A percentile compares a stretch with the other conserved stretches of the same genome.
phyloP scores from a whole-genome alignment of 441 rosid genomes.

The Iberis amara region DNA sequence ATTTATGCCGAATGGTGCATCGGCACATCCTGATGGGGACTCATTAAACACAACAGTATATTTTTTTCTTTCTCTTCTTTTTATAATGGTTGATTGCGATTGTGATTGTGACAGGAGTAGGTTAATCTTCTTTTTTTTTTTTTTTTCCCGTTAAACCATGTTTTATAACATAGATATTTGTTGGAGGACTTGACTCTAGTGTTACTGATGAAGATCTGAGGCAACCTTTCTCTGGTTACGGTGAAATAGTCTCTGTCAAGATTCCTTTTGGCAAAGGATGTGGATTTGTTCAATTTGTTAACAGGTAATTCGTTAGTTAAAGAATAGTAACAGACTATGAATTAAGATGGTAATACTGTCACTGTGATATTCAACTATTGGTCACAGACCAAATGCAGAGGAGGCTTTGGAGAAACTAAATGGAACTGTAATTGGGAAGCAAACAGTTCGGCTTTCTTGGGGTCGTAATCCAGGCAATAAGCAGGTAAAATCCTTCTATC shows the following conservation, averaged over 20 bases:
- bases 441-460: conserved; percentile 91
- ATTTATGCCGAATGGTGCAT: conserved; percentile 52
- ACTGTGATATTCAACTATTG: conserved; percentile 6
- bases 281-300: conserved; percentile 83
- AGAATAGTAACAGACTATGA: conserved; percentile 3
- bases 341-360: neutral
- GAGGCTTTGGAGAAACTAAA: conserved; percentile 86
- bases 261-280: conserved; percentile 86
- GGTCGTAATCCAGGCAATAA: conserved; percentile 83
- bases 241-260: conserved; percentile 81
- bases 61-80: neutral
- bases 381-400: conserved; percentile 62
- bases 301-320: conserved; percentile 42
- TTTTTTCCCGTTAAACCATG: conserved; percentile 2
- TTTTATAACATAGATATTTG: conserved; percentile 67
- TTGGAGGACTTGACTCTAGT: conserved; percentile 84
- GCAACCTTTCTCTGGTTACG: conserved; percentile 63
- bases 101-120: conserved; percentile 8
- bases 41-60: conserved; percentile 49
- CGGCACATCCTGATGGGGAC: conserved; percentile 57
- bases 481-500: conserved; percentile 57
- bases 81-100: too few relatives aligned
- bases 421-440: conserved; percentile 65
- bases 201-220: conserved; percentile 79
- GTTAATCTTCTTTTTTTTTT: neutral